Conservation (phyloP, 805 yeast genomes). For the Candida parachauliodes region DNA sequence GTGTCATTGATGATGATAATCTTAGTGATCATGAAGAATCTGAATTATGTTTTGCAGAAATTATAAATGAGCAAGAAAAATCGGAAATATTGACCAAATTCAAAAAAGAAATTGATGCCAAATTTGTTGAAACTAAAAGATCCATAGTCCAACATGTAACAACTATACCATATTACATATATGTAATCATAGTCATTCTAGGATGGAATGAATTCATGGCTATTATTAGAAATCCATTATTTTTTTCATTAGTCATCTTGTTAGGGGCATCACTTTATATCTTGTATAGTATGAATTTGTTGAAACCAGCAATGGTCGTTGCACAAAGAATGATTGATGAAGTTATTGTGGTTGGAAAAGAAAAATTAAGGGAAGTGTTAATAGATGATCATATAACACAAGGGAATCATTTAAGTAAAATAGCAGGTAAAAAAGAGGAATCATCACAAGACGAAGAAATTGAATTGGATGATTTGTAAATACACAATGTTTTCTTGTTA, state of each 20-base stretch:
- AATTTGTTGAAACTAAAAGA: conserved; percentile 83
- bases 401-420: conserved; percentile 16
- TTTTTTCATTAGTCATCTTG: conserved; percentile 60
- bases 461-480: not conserved
- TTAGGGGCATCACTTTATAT: conserved; percentile 60
- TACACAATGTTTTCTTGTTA: too few relatives aligned
- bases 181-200: conserved; percentile 63
- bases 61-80: conserved; percentile 57
- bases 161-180: conserved; percentile 81
- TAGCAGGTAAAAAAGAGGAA: not conserved
- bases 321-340: conserved; percentile 56
- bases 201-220: conserved; percentile 98
- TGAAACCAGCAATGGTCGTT: conserved; percentile 70
- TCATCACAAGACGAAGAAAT: not conserved
- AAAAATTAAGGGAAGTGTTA: conserved; percentile 55
- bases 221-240: conserved; percentile 79
- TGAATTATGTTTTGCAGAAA: conserved; percentile 47
- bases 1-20: conserved; percentile 22
- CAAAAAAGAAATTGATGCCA: conserved; percentile 72
- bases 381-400: conserved; percentile 44
- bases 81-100: conserved; percentile 54
- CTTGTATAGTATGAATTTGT: conserved; percentile 64
- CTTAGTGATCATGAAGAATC: conserved; percentile 26
- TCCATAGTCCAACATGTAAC: conserved; percentile 75
- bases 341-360: conserved; percentile 53